Evolutionary conservation across 306 rosid genomes (phyloP), one percentile per base, ranked within the genome.

Genomic region (Acacia acuminata): DNA sequence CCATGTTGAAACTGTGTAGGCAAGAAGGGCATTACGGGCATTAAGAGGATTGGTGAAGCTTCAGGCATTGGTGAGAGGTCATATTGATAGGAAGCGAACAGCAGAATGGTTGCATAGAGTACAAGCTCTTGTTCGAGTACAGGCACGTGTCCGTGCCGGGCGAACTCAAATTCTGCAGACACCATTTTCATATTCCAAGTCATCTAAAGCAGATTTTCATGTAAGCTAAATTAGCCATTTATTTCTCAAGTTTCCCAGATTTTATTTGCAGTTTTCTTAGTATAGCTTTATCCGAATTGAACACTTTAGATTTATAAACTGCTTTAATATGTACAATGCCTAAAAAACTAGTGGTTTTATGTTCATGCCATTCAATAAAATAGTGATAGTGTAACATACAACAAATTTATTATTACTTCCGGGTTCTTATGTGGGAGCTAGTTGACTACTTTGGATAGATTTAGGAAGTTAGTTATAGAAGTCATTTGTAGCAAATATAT

Each of bases 11-110:
- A 40, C 17, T 82, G 68, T 85, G 73, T 53, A 96, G 99, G 99
- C 98, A 11, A 88, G 98, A 86, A 92, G 84, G 77, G 98, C 99
- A 1, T 85, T 96, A 60, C 81, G 97, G 45, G 99, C 99, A 4
- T 76, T 96, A 15, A 92, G 87, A 83, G 99, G 99, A 80, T 70
- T 96, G 82, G 99, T 96, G 82, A 94, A 90, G 82, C 91, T 96
- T 2, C 99, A 96, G 78, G 98, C 97, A 24, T 47, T 93, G 71
- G 99, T 94, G 53, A 91, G 98, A 71, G 98, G 98, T 64, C 96
- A 94, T 79, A 89, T 96, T 72, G 97, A 84, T 85, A 90, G 99
- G 91, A 96, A 94, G 75, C 80, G 93, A 8, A 90, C 88, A 0
- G 88, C 96, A 2, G 94, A 88, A 82, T 87, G 92, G 92, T 80